Conservation (phyloP, 257 asterid species). For the Salvia splendens region DNA sequence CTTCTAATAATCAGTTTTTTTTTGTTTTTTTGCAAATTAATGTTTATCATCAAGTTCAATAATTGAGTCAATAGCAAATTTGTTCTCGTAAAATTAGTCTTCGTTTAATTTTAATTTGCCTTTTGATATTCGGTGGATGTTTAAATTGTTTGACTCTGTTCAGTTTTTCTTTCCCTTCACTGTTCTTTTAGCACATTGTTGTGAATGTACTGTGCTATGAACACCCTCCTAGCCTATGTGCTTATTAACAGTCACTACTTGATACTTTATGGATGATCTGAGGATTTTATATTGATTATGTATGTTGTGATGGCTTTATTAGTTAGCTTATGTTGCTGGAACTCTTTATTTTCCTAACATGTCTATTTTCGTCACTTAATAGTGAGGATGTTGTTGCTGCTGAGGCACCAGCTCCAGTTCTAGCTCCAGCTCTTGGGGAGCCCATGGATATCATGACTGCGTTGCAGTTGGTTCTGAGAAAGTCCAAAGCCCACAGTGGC, state of each 20-base stretch:
- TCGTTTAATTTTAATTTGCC: background rate
- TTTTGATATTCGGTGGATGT: background rate
- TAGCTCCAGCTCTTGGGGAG: constrained; percentile 59
- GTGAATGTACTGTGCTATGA: background rate
- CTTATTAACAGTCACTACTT: no score
- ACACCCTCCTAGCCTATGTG: background rate
- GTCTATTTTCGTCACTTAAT: background rate
- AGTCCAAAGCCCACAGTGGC: constrained; percentile 73
- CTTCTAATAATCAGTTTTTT: background rate
- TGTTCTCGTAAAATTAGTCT: background rate
- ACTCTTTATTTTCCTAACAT: background rate
- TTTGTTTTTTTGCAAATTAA: no score
- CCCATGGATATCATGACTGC: constrained; percentile 69
- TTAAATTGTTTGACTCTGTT: background rate
- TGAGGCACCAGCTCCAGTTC: constrained; percentile 33
- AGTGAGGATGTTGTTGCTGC: constrained; percentile 49
- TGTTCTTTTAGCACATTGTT: background rate
- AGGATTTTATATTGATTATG: background rate
- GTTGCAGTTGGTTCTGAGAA: constrained; percentile 59
- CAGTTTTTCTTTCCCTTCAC: no score
- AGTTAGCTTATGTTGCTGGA: background rate
- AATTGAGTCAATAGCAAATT: background rate
- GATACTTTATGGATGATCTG: background rate
- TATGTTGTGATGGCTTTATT: background rate
- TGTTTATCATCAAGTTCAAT: no score